Percentiles rank a stretch among this genome's conserved stretches.
phyloP scores from a whole-genome alignment of 306 rosid genomes.

The Lithocarpus polystachyus region DNA sequence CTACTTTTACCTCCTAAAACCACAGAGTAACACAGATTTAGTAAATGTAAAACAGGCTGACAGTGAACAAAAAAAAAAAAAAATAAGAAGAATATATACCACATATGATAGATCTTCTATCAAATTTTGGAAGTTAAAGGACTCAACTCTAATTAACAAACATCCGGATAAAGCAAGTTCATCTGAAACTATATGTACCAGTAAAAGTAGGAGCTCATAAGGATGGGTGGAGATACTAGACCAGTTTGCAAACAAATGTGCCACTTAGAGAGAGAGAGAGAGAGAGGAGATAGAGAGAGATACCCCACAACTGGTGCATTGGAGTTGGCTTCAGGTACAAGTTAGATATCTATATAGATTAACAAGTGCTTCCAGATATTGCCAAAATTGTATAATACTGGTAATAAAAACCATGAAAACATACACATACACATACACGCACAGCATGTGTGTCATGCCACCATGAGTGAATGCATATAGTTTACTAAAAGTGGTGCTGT shows the following conservation, averaged over 20 bases:
- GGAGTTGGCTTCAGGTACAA: neutral
- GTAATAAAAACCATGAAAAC: neutral
- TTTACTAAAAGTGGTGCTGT: neutral
- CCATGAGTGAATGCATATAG: conserved; percentile 5
- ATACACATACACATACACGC: neutral
- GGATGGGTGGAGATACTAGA: neutral
- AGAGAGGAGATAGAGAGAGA: neutral
- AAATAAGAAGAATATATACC: neutral
- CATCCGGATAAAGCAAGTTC: neutral
- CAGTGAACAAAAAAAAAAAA: neutral
- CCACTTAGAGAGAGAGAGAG: neutral
- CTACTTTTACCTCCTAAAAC: conserved; percentile 82
- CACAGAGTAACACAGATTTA: conserved; percentile 12
- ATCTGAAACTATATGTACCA: neutral
- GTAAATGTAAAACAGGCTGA: conserved; percentile 3
- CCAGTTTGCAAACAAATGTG: neutral
- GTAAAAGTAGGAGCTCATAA: neutral
- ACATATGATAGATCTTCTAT: neutral
- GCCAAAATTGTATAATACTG: neutral
- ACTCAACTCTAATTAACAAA: neutral
- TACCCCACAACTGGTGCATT: neutral
- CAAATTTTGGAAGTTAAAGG: neutral
- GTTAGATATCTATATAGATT: neutral
- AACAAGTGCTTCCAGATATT: neutral
- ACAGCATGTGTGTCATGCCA: neutral